Evolutionary conservation across 2,329 filamentous ascomycete genomes (phyloP).

Genomic region (Alternaria ventricosa): DNA sequence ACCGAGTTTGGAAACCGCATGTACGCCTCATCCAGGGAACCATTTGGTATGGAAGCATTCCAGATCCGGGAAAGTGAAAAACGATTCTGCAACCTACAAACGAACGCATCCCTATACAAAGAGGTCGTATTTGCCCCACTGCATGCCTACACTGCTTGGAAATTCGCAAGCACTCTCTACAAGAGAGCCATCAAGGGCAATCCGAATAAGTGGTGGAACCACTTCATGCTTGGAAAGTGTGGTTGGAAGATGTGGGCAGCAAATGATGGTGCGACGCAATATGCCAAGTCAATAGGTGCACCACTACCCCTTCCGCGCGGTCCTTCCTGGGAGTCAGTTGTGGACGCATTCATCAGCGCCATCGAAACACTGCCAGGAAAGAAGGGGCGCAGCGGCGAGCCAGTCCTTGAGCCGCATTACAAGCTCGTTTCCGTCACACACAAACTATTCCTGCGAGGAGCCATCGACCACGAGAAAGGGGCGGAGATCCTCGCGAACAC

Average conservation of each 20-base stretch:
- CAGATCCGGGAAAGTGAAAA: conserved; percentile 63
- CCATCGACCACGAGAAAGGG: conserved; percentile 55
- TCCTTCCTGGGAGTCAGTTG: conserved; percentile 54
- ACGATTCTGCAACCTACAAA: conserved; percentile 64
- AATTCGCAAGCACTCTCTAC: conserved; percentile 67
- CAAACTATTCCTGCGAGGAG: conserved; percentile 71
- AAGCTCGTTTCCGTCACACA: conserved; percentile 83
- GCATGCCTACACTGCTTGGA: conserved; percentile 67
- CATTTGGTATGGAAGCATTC: conserved; percentile 72
- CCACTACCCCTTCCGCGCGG: conserved; percentile 14
- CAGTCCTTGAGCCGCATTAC: conserved; percentile 89
- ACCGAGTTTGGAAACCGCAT: conserved; percentile 72
- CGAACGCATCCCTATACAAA: conserved; percentile 59
- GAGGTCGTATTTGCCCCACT: conserved; percentile 64
- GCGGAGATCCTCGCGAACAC: conserved; percentile 60
- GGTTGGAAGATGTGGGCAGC: conserved; percentile 72
- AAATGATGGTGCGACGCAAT: conserved; percentile 48
- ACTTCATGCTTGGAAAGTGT: conserved; percentile 75
- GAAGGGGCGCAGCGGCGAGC: conserved; percentile 70
- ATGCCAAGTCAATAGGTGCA: conserved; percentile 42
- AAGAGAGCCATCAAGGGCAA: conserved; percentile 64
- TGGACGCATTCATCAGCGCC: conserved; percentile 64
- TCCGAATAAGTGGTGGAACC: conserved; percentile 69
- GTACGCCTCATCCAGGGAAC: conserved; percentile 72
- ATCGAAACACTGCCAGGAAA: conserved; percentile 68